Base-by-base conservation (phyloP, 768 basidiomycete species). In the Cubamyces lactineus region DNA sequence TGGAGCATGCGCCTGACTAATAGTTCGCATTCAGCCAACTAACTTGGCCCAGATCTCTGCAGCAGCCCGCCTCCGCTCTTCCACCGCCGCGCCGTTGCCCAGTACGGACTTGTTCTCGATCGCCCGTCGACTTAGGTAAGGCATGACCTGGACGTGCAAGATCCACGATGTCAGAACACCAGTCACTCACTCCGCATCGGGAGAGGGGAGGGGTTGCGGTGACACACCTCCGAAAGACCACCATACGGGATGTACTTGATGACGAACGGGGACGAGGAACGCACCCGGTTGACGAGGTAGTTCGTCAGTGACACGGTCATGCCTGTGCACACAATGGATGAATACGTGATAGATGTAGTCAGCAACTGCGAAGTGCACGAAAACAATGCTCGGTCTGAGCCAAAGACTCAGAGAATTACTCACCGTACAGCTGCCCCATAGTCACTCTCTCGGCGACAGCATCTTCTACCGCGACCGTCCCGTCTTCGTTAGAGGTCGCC, bases 81-180 rank as follows among this genome's bases (percentile, higher is more conserved):
- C 78, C 2, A 75, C 74, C 0, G 93, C 92, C 13, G 80, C 85
- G 1, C 89, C 90, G 19, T 83, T 78, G 16, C 88, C 90, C 26
- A 98, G 82, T 2, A 97, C 81, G 0, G 88, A 88, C 74, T 94
- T 96, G 78, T 98, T 97, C 85, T 97, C 95, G 47, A 94, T 87
- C 0, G 94, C 95, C 16, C 96, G 81, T 34, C 94, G 83, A 42
- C 88, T 83, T 9, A 97, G 82, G 72, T 96, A 98, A 0, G 96
- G 94, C 86, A 97, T 88, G 11, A 94, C 90, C 86, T 90, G 26
- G 13, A 47, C 21, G 12, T 16, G 23, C 6, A 53, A 53, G 62
- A 61, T 28, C 42, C 50, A 9, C 11, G 47, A 59, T 34, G 19
- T 72, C 56, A 64, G 71, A 34, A 11, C 5, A 63, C 30, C 67